These are phyloP conservation scores for Pleurotus giganteus DNA, from an alignment of 768 basidiomycete genomes.

Conservation along the genomic window DNA sequence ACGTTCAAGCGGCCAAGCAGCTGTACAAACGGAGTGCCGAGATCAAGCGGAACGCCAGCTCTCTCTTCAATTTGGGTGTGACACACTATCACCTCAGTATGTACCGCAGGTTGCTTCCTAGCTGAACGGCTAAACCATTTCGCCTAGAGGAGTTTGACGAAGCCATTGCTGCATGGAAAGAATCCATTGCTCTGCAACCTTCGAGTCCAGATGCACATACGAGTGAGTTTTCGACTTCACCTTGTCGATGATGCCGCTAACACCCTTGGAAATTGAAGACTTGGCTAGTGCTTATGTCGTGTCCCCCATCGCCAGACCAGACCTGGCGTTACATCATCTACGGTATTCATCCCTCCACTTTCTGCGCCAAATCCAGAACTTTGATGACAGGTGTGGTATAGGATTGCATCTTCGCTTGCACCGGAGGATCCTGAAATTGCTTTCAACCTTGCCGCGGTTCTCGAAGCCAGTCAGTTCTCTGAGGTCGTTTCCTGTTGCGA, in stretches of 20 bases:
- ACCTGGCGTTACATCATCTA: slow-evolving; percentile 84
- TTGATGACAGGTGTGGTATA: slow-evolving; percentile 29
- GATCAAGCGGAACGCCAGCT: slow-evolving; percentile 76
- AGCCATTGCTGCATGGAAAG: slow-evolving; percentile 84
- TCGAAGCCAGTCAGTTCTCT: slow-evolving; percentile 79
- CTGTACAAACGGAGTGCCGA: slow-evolving; percentile 78
- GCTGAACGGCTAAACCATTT: slow-evolving; percentile 1
- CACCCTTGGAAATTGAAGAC: slow-evolving; percentile 43
- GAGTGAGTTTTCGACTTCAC: slow-evolving; percentile 46
- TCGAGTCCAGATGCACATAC: slow-evolving; percentile 86
- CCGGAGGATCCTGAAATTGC: slow-evolving; percentile 91
- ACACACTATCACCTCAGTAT: slow-evolving; percentile 87
- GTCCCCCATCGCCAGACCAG: slow-evolving; percentile 74
- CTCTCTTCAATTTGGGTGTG: slow-evolving; percentile 85
- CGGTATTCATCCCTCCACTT: slow-evolving; percentile 46
- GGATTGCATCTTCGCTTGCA: slow-evolving; percentile 77
- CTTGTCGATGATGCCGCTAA: neutral
- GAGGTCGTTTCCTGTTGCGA: slow-evolving; percentile 16
- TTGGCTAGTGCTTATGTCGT: slow-evolving; percentile 89
- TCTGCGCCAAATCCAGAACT: slow-evolving; percentile 24
- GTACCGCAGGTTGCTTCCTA: slow-evolving; percentile 25
- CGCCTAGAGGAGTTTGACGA: slow-evolving; percentile 80
- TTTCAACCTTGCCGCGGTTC: slow-evolving; percentile 87
- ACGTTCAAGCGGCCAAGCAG: slow-evolving; percentile 73
- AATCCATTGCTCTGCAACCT: slow-evolving; percentile 78